Base-by-base conservation (phyloP, 768 basidiomycete genomes). In the Leccinum arenicola region DNA sequence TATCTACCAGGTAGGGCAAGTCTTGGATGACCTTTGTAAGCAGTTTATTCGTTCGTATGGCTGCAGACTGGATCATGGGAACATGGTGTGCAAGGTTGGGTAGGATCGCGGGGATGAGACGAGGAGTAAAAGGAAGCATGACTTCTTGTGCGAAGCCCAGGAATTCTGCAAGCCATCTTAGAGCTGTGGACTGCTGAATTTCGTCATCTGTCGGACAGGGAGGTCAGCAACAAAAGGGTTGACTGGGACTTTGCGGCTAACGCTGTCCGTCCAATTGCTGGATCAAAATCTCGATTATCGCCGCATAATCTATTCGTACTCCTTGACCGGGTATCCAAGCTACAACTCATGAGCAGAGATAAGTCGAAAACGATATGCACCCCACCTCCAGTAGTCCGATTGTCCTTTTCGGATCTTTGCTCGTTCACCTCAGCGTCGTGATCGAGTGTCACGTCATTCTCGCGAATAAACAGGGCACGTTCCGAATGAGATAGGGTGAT, bases 251-350 rank as follows among this genome's bases (percentile, higher is more conserved):
- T 59, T 51, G 53, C 6, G 35, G 80, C 88, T 74, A 62, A 94
- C 94, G 93, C 68, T 92, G 90, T 40, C 81, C 80, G 57, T 90
- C 87, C 33, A 98, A 76, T 66, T 98, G 94, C 64, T 86, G 83
- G 10, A 98, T 86, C 49, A 99, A 76, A 63, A 96, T 98, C 68
- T 98, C 94, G 38, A 98, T 86, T 54, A 99, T 93, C 3, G 95
- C 88, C 15, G 87, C 83, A 70, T 95, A 94, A 71, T 98, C 91
- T 59, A 99, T 87, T 57, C 80, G 82, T 11, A 98, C 94, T 0
- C 94, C 95, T 76, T 98, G 93, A 4, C 96, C 97, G 17, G 95
- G 95, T 27, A 90, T 77, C 93, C 93, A 98, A 40, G 84, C 89
- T 92, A 62, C 48, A 25, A 27, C 19, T 11, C 7, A 21, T 65